phyloP scores from a whole-genome alignment of 1,139 yeast species.

The Pichia sp. region DNA sequence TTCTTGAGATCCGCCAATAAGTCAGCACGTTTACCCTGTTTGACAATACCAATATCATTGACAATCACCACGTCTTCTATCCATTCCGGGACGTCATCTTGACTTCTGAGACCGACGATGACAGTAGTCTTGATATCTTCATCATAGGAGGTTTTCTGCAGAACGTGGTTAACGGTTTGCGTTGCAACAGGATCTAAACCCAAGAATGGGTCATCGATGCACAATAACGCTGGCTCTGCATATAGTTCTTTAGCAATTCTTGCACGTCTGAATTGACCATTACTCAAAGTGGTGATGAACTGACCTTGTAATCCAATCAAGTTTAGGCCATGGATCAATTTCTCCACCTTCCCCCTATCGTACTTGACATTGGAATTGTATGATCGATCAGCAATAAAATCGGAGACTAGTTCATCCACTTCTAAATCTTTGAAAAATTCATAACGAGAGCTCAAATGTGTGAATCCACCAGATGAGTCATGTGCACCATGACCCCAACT shows the following conservation, averaged over 20 bases:
- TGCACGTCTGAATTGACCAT: slow-evolving; percentile 91
- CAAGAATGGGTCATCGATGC: slow-evolving; percentile 86
- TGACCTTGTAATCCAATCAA: slow-evolving; percentile 52
- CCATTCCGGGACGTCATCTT: slow-evolving; percentile 77
- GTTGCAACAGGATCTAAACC: slow-evolving; percentile 83
- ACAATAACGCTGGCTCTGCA: slow-evolving; percentile 53
- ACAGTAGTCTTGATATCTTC: slow-evolving; percentile 32
- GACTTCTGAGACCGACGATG: slow-evolving; percentile 68
- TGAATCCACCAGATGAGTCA: slow-evolving; percentile 29
- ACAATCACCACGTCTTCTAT: slow-evolving; percentile 62
- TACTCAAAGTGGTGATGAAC: slow-evolving; percentile 84
- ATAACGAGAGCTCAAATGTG: slow-evolving; percentile 83
- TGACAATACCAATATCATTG: slow-evolving; percentile 43
- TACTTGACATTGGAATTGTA: slow-evolving; percentile 38
- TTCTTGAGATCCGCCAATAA: slow-evolving; percentile 23
- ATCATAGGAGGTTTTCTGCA: slow-evolving; percentile 25
- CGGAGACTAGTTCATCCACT: slow-evolving; percentile 67
- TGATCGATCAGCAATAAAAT: slow-evolving; percentile 47
- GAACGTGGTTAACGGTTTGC: slow-evolving; percentile 45
- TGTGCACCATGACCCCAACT: slow-evolving; percentile 29
- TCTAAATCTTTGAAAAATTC: slow-evolving; percentile 74
- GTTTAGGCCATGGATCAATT: slow-evolving; percentile 35
- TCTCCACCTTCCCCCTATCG: slow-evolving; percentile 15
- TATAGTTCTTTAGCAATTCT: slow-evolving; percentile 72
- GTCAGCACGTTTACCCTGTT: slow-evolving; percentile 39